Evolutionary conservation across 1,139 yeast genomes (phyloP), one percentile per base, ranked within the genome.

Genomic region (Pichia sp.): DNA sequence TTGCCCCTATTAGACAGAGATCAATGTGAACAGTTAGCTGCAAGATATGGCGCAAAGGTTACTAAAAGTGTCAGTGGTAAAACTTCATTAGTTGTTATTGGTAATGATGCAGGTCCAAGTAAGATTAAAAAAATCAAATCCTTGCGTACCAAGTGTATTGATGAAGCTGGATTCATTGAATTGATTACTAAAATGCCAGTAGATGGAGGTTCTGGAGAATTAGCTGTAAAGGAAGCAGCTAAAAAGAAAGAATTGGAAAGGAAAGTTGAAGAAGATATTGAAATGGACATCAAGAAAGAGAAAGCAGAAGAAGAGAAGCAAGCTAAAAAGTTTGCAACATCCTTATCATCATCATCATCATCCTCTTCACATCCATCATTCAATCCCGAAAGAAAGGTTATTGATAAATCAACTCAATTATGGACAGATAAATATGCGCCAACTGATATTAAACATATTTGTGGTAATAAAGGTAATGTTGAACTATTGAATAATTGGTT

Each of bases 351-450:
- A 9, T 25, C 26, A 25, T 6, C 9, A 25, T 7, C 26, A 25
- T 25, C 3, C 15, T 36, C 37, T 20, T 18, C 15, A 12, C 9
- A 11, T 34, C 20, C 39, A 42, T 46, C 42, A 15, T 48, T 24
- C 22, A 35, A 39, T 15, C 34, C 29, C 6, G 47, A 39, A 8
- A 50, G 44, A 32, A 51, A 30, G 23, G 51, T 59, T 26, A 64
- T 74, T 7, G 73, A 72, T 48, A 67, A 67, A 46, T 85, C 82
- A 50, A 41, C 46, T 7, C 80, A 80, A 57, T 70, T 94, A 51
- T 94, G 98, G 98, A 92, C 99, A 0, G 84, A 80, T 4, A 88
- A 82, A 63, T 87, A 92, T 66, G 97, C 98, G 0, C 99, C 99
- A 7, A 76, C 79, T 1, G 73, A 73, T 39, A 55, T 83, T 44